Conservation (phyloP, 2,329 filamentous ascomycete species). For the Verticillium klebahnii region DNA sequence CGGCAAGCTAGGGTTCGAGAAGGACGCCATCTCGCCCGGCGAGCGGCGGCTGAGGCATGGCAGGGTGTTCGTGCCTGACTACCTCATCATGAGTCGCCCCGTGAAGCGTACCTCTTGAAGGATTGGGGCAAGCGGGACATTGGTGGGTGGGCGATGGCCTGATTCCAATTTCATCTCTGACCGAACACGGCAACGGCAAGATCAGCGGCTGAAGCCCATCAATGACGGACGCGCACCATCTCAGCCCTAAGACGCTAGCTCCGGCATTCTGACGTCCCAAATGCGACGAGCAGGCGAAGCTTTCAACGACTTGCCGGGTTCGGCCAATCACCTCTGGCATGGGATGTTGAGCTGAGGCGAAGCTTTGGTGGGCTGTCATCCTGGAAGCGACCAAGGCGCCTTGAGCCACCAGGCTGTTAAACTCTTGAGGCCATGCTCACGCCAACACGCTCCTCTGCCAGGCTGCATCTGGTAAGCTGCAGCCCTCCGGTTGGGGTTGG, state of each 20-base stretch:
- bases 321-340: not conserved
- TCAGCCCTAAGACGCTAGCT: not conserved
- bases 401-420: not conserved
- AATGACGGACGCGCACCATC: not conserved
- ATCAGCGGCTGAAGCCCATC: not conserved
- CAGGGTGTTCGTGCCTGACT: conserved; percentile 49
- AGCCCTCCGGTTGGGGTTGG: not conserved
- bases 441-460: not conserved
- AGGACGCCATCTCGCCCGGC: conserved; percentile 50
- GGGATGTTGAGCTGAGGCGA: not conserved
- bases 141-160: not conserved
- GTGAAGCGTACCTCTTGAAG: not conserved
- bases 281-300: not conserved
- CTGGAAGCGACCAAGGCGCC: not conserved
- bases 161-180: not conserved
- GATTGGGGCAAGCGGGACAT: not conserved
- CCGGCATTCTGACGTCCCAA: not conserved
- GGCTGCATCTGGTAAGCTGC: not conserved
- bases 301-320: not conserved
- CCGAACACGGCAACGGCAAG: not conserved
- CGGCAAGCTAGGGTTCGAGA: conserved; percentile 49
- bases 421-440: not conserved
- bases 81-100: conserved; percentile 55
- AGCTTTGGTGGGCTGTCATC: not conserved
- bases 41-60: conserved; percentile 49